Conservation (phyloP, 176 grass and related monocot genomes). For the Cocos nucifera region DNA sequence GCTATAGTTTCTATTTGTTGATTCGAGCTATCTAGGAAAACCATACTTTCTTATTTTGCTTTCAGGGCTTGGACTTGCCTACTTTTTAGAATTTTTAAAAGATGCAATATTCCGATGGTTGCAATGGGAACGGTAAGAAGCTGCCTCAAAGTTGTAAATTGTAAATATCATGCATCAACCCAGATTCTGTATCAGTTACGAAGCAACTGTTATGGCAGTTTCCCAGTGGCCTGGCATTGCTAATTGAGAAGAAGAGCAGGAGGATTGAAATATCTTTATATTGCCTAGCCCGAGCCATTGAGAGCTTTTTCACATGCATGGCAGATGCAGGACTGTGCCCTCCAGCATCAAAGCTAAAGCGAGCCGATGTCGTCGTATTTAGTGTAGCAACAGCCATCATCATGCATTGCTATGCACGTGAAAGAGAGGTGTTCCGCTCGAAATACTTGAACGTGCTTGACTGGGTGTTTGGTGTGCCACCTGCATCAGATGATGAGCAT, state of each 20-base stretch:
- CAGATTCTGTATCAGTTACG: conserved; percentile 10
- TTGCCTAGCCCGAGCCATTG: conserved; percentile 72
- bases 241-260: conserved; percentile 93
- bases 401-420: conserved; percentile 91
- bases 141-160: background rate
- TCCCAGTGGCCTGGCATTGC: conserved; percentile 61
- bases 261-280: conserved; percentile 95
- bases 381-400: conserved; percentile 88
- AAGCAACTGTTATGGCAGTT: conserved; percentile 41
- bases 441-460: conserved; percentile 98
- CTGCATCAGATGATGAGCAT: conserved; percentile 20
- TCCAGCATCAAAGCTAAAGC: conserved; percentile 62
- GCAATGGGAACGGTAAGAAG: conserved; percentile 53
- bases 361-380: conserved; percentile 70
- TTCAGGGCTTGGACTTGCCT: conserved; percentile 86
- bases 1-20: conserved; percentile 1
- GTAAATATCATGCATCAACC: too few relatives aligned
- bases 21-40: background rate
- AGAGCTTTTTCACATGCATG: conserved; percentile 92
- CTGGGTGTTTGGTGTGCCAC: conserved; percentile 92
- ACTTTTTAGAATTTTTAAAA: conserved; percentile 66
- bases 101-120: conserved; percentile 64
- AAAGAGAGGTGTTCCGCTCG: conserved; percentile 88
- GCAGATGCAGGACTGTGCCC: conserved; percentile 66
- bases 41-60: conserved; percentile 14